Percentiles rank a stretch among this genome's conserved stretches.
Evolutionary conservation across 805 yeast genomes (phyloP).

Genomic region (Schwanniomyces polymorphus): DNA sequence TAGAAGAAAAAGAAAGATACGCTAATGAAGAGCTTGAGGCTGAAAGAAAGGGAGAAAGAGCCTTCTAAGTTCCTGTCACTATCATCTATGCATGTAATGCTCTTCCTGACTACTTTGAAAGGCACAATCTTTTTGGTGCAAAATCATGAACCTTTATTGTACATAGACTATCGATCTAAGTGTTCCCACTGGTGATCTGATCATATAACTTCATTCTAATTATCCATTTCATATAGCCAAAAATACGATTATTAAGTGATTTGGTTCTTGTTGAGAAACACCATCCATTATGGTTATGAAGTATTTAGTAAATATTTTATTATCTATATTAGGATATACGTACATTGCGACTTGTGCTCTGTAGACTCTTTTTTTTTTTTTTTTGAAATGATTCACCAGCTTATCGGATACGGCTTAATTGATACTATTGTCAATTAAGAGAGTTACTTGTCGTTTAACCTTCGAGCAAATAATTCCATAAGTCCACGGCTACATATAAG

Average conservation of each 20-base stretch:
- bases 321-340: too few relatives aligned
- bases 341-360: too few relatives aligned
- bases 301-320: too few relatives aligned
- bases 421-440: too few relatives aligned
- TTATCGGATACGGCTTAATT: too few relatives aligned
- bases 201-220: neutral
- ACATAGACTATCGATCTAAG: neutral
- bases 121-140: neutral
- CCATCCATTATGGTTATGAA: too few relatives aligned
- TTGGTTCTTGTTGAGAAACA: too few relatives aligned
- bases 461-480: too few relatives aligned
- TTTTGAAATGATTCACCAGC: too few relatives aligned
- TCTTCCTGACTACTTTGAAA: neutral
- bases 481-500: too few relatives aligned
- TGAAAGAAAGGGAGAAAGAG: slow-evolving; percentile 42
- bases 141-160: neutral
- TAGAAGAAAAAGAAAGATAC: slow-evolving; percentile 50
- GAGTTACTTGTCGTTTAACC: too few relatives aligned
- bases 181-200: neutral
- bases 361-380: too few relatives aligned
- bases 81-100: neutral
- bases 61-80: slow-evolving; percentile 20
- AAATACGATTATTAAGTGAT: neutral
- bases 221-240: neutral
- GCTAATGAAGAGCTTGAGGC: slow-evolving; percentile 40